Evolutionary conservation across 2,329 filamentous ascomycete genomes (phyloP).

Genomic region (Colletotrichum orbiculare): DNA sequence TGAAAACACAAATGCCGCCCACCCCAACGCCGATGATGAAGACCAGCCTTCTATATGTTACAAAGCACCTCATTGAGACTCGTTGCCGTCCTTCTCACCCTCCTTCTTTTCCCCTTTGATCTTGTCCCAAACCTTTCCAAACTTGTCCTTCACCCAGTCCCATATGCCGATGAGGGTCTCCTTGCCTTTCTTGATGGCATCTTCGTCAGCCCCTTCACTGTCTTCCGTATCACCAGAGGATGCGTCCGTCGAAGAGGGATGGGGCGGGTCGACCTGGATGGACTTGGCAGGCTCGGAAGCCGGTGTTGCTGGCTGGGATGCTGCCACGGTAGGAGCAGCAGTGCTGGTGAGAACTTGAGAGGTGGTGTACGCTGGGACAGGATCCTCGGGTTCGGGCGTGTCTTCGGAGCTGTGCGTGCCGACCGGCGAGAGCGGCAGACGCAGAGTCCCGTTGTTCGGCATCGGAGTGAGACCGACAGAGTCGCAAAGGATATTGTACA

Average conservation of each 20-base stretch:
- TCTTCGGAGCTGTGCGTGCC: slow-evolving; percentile 69
- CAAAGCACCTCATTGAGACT: slow-evolving; percentile 19
- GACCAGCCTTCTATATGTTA: neutral
- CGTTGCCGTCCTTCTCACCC: neutral
- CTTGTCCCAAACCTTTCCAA: slow-evolving; percentile 59
- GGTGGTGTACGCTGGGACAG: slow-evolving; percentile 48
- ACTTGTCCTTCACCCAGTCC: slow-evolving; percentile 63
- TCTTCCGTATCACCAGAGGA: slow-evolving; percentile 32
- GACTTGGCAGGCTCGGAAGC: slow-evolving; percentile 30
- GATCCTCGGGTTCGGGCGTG: slow-evolving; percentile 63
- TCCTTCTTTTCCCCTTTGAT: slow-evolving; percentile 44
- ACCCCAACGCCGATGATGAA: slow-evolving; percentile 27
- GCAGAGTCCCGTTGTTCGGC: slow-evolving; percentile 89
- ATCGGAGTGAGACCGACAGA: slow-evolving; percentile 78
- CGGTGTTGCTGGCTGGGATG: slow-evolving; percentile 30
- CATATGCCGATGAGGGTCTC: slow-evolving; percentile 53
- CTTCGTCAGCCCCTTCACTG: slow-evolving; percentile 41
- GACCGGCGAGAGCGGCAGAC: slow-evolving; percentile 73
- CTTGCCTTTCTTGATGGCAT: slow-evolving; percentile 44
- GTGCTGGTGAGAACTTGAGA: slow-evolving; percentile 21
- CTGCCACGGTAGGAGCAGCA: slow-evolving; percentile 20
- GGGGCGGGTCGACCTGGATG: slow-evolving; percentile 39
- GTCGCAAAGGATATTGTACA: slow-evolving; percentile 96
- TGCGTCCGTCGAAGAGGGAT: slow-evolving; percentile 37
- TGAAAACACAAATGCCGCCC: slow-evolving; percentile 20